Evolutionary conservation across 1,284 basidiomycete species (phyloP), one percentile per base, ranked within the genome.

Genomic region (Albatrellus sp.): DNA sequence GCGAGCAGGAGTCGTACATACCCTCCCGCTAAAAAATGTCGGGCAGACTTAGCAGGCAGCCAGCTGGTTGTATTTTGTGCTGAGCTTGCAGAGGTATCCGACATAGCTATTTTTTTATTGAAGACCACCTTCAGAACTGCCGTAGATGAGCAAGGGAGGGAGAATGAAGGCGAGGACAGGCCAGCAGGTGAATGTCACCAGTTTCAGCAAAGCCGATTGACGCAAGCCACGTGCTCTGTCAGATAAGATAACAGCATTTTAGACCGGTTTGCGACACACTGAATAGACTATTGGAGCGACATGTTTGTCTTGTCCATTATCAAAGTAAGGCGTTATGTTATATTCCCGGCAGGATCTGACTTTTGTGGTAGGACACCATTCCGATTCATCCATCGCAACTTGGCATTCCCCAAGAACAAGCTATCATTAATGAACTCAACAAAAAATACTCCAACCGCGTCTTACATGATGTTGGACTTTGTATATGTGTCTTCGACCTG

Each of bases 371-470:
- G 77, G 80, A 93, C 61, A 91, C 84, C 1, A 77, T 91, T 40
- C 73, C 82, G 4, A 70, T 93, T 12, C 79, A 85, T 46, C 85
- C 89, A 2, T 69, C 72, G 7, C 73, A 85, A 51, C 91, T 91
- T 53, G 79, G 75, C 2, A 66, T 75, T 2, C 79, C 81, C 0
- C 69, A 76, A 37, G 80, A 81, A 42, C 75, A 81, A 40, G 84
- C 86, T 0, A 72, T 92, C 46, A 80, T 72, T 5, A 73, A 79
- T 43, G 87, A 89, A 58, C 70, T 92, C 51, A 90, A 93, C 69
- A 84, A 86, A 61, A 96, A 96, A 60, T 98, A 93, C 54, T 86
- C 93, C 7, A 97, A 98, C 62, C 78, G 83, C 52, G 81, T 97
- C 34, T 68, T 97, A n/a, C 86, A 90, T 52, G 85, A 90, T 50